Conservation (phyloP, 352 stramenopile genomes). For the Phytophthora citrophthora region DNA sequence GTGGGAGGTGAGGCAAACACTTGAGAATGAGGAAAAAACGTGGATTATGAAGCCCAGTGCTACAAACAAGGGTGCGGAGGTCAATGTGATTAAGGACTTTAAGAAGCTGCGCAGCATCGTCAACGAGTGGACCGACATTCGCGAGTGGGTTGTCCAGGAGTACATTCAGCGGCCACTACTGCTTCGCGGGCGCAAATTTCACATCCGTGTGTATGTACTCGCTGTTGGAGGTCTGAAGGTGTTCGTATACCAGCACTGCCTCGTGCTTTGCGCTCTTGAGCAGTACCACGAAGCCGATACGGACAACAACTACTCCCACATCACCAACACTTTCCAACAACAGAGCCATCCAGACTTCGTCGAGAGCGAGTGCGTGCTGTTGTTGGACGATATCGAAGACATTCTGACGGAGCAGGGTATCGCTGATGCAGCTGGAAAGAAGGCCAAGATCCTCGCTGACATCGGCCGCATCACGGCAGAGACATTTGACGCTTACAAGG, state of each 20-base stretch:
- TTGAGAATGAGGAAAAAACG: slow-evolving; percentile 49
- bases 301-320: slow-evolving; percentile 71
- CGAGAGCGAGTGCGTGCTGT: slow-evolving; percentile 71
- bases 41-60: slow-evolving; percentile 84
- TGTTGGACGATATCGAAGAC: slow-evolving; percentile 61
- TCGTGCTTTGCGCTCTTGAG: slow-evolving; percentile 63
- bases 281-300: slow-evolving; percentile 51
- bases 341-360: slow-evolving; percentile 71
- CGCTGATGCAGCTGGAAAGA: slow-evolving; percentile 41
- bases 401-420: slow-evolving; percentile 58
- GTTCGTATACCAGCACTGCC: slow-evolving; percentile 73
- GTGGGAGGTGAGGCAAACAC: slow-evolving; percentile 55
- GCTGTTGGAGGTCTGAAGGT: slow-evolving; percentile 65
- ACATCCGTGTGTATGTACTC: slow-evolving; percentile 72
- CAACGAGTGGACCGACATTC: slow-evolving; percentile 72
- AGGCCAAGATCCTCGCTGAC: slow-evolving; percentile 62
- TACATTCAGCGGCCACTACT: slow-evolving; percentile 65
- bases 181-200: slow-evolving; percentile 71
- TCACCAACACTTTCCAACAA: slow-evolving; percentile 84
- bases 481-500: slow-evolving; percentile 74
- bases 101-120: slow-evolving; percentile 67
- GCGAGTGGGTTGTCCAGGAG: slow-evolving; percentile 69
- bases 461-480: slow-evolving; percentile 69
- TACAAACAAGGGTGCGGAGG: slow-evolving; percentile 77
- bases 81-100: slow-evolving; percentile 68